phyloP scores from a whole-genome alignment of 495 filamentous ascomycete species.

The Hypoxylon crocopeplum region DNA sequence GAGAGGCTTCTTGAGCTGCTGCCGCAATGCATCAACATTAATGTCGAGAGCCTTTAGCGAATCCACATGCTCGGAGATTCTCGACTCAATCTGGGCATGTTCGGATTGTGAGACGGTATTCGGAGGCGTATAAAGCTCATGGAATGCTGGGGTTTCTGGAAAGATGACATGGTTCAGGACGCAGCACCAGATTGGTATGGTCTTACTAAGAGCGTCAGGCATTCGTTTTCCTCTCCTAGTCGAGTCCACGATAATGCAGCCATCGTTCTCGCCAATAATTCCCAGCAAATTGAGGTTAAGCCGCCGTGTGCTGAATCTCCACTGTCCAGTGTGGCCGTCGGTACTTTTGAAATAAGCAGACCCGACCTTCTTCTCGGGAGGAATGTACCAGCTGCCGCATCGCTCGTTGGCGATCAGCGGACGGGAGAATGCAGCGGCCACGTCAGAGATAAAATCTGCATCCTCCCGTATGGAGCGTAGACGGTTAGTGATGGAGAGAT shows the following conservation, averaged over 20 bases:
- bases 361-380: conserved; percentile 66
- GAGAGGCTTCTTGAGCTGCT: conserved; percentile 62
- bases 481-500: conserved; percentile 81
- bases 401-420: conserved; percentile 93
- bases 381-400: conserved; percentile 95
- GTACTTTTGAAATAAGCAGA: conserved; percentile 97
- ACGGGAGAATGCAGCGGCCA: conserved; percentile 59
- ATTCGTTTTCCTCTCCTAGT: conserved; percentile 91
- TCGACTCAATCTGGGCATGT: conserved; percentile 75
- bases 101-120: conserved; percentile 74
- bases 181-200: conserved; percentile 89
- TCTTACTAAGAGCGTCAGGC: conserved; percentile 93
- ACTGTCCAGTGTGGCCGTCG: conserved; percentile 89
- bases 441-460: conserved; percentile 67
- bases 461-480: conserved; percentile 75
- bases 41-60: conserved; percentile 59
- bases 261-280: conserved; percentile 65
- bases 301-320: conserved; percentile 84
- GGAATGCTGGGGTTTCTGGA: conserved; percentile 53
- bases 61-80: conserved; percentile 69
- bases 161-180: conserved; percentile 85
- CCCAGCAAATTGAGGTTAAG: conserved; percentile 83
- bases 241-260: conserved; percentile 95
- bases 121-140: conserved; percentile 69
- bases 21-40: conserved; percentile 40